Evolutionary conservation across 176 grass and related monocot genomes (phyloP), one percentile per base, ranked within the genome.

Genomic region (Oryza nivara): DNA sequence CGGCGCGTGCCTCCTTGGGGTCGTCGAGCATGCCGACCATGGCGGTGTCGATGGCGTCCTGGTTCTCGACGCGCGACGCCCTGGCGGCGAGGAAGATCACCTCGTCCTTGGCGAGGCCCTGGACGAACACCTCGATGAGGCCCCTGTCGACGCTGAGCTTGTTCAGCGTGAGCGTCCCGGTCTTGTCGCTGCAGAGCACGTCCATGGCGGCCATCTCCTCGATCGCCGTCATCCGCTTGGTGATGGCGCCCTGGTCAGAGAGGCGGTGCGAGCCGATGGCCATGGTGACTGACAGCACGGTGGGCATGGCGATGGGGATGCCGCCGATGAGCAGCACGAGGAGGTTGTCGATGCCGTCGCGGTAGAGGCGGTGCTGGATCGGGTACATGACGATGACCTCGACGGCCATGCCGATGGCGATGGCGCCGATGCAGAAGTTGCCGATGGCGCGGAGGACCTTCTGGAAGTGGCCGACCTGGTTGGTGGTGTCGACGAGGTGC

Each of bases 291-390:
- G 96, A 99, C 0, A 99, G 79, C 32, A 99, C 96, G 0, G 96
- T 99, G 23, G 96, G 96, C 96, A 99, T 99, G 6, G 96, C 96
- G 82, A 99, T 99, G 2, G 96, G 96, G 48, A 99, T 99, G 19
- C 96, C 97, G 0, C 97, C 97, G 17, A 99, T 99, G 80, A 99
- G 88, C 9, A 99, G 93, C 11, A 99, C 97, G 1, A 99, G 82
- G 11, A 99, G 93, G 75, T 99, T 99, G 84, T 99, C 93, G 22
- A 99, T 99, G 63, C 97, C 97, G 5, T 95, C 89, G 5, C 97
- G 91, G 86, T 99, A 99, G 22, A 34, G 44, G 25, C 97, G 87
- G 71, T 88, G 91, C 88, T 99, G 97, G 88, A 99, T 76, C 0
- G 46, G 22, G 68, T 99, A 99, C 97, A 99, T 96, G 77, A 99